These are phyloP conservation scores for Solanum appendiculatum DNA, from an alignment of 257 asterid species.

Conservation along the genomic window DNA sequence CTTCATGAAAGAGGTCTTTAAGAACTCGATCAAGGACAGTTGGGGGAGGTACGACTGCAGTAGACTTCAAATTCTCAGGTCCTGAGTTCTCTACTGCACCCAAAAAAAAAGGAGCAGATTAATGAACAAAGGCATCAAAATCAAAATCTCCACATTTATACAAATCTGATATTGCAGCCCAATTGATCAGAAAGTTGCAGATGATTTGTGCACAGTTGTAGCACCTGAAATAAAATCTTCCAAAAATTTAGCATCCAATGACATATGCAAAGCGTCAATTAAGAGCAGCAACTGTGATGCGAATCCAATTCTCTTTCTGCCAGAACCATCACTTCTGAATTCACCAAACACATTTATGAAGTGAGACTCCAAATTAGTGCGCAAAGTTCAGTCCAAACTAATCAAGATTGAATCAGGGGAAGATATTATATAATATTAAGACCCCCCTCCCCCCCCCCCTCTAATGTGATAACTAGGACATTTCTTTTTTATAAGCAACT, in stretches of 20 bases:
- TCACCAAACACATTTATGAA: constrained; percentile 11
- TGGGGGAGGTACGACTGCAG: constrained; percentile 81
- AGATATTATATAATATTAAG: not conserved
- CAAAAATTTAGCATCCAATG: constrained; percentile 59
- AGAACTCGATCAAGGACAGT: constrained; percentile 95
- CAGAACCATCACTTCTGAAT: constrained; percentile 38
- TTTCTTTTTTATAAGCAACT: not conserved
- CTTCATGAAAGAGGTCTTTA: constrained; percentile 77
- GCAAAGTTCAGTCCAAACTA: not conserved
- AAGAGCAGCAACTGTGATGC: constrained; percentile 72
- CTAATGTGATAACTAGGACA: not conserved
- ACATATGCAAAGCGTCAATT: constrained; percentile 59
- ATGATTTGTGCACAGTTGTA: not conserved
- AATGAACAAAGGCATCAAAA: not conserved
- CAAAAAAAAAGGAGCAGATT: constrained; percentile 3
- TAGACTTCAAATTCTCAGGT: constrained; percentile 55
- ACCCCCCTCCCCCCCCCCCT: no score
- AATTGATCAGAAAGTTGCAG: not conserved
- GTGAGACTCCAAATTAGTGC: not conserved
- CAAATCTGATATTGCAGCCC: not conserved
- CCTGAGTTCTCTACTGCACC: constrained; percentile 42
- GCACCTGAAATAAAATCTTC: constrained; percentile 90
- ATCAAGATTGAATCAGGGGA: not conserved
- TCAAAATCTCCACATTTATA: not conserved
- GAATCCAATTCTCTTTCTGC: constrained; percentile 57